Percentiles rank a stretch among this genome's conserved stretches.
Conservation (phyloP, 2,329 filamentous ascomycete species). For the Apiospora kogelbergensis region DNA sequence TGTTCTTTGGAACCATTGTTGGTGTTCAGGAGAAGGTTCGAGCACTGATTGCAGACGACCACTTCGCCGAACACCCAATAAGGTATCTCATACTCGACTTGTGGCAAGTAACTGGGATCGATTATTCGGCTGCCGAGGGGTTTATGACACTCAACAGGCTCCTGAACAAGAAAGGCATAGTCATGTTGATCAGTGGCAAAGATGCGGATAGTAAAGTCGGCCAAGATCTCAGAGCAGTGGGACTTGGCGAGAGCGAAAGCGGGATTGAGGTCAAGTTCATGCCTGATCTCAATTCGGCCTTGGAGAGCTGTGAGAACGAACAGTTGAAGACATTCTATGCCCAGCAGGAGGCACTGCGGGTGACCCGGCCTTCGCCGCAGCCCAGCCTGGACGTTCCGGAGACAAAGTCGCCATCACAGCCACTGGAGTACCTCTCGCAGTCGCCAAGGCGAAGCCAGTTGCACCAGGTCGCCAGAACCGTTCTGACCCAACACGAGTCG, state of each 20-base stretch:
- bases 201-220: slow-evolving; percentile 75
- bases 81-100: slow-evolving; percentile 89
- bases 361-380: slow-evolving; percentile 41
- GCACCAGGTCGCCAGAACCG: slow-evolving; percentile 73
- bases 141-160: slow-evolving; percentile 91
- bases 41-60: slow-evolving; percentile 76
- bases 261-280: slow-evolving; percentile 77
- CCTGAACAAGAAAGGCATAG: slow-evolving; percentile 72
- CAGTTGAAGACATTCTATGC: slow-evolving; percentile 79
- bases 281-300: slow-evolving; percentile 85
- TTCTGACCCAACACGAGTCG: slow-evolving; percentile 66
- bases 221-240: slow-evolving; percentile 77
- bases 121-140: slow-evolving; percentile 94
- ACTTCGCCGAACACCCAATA: slow-evolving; percentile 76
- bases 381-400: slow-evolving; percentile 50
- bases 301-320: slow-evolving; percentile 95
- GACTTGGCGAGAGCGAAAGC: slow-evolving; percentile 71
- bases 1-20: slow-evolving; percentile 99
- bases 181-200: slow-evolving; percentile 81
- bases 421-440: slow-evolving; percentile 55
- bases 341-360: slow-evolving; percentile 61
- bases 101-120: slow-evolving; percentile 84
- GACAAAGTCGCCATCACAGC: slow-evolving; percentile 29
- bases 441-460: slow-evolving; percentile 81
- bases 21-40: slow-evolving; percentile 89